phyloP scores from a whole-genome alignment of 768 basidiomycete genomes.

The Termitomyces sp. region DNA sequence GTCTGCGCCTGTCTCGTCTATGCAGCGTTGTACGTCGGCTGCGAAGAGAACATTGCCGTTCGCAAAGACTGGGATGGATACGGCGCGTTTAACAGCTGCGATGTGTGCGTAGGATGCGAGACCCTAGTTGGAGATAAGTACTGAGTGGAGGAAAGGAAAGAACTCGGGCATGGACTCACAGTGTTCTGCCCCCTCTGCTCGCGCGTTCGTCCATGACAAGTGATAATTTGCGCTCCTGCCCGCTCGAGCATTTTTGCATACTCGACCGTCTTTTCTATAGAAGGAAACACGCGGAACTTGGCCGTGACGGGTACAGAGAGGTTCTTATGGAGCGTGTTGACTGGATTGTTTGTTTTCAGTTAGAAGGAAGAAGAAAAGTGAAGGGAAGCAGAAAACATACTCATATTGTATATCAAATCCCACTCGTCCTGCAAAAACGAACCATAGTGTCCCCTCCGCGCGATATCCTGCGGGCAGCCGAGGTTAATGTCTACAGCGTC shows the following conservation, averaged over 20 bases:
- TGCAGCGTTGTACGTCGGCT: slow-evolving; percentile 76
- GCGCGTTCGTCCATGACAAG: slow-evolving; percentile 87
- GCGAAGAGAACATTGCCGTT: slow-evolving; percentile 94
- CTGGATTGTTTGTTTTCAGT: slow-evolving; percentile 34
- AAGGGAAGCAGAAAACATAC: not conserved
- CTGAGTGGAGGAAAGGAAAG: not conserved
- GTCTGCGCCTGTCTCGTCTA: slow-evolving; percentile 83
- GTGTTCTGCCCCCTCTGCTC: slow-evolving; percentile 89
- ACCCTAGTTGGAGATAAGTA: slow-evolving; percentile 42
- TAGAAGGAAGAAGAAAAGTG: not conserved
- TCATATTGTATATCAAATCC: slow-evolving; percentile 45
- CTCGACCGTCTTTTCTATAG: slow-evolving; percentile 81
- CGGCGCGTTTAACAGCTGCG: slow-evolving; percentile 84
- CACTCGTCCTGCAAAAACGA: slow-evolving; percentile 94
- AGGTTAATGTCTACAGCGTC: slow-evolving; percentile 96
- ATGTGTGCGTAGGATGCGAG: slow-evolving; percentile 91
- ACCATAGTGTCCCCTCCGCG: slow-evolving; percentile 82
- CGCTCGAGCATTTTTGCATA: slow-evolving; percentile 96
- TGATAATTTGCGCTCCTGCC: slow-evolving; percentile 93
- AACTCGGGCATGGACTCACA: slow-evolving; percentile 31
- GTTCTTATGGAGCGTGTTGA: slow-evolving; percentile 81
- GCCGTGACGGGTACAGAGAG: slow-evolving; percentile 90
- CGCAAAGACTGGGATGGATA: slow-evolving; percentile 91
- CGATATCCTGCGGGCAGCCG: slow-evolving; percentile 95
- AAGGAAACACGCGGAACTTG: slow-evolving; percentile 91